Evolutionary conservation across 2,329 filamentous ascomycete species (phyloP).

Genomic region (Ophiostoma populinum): DNA sequence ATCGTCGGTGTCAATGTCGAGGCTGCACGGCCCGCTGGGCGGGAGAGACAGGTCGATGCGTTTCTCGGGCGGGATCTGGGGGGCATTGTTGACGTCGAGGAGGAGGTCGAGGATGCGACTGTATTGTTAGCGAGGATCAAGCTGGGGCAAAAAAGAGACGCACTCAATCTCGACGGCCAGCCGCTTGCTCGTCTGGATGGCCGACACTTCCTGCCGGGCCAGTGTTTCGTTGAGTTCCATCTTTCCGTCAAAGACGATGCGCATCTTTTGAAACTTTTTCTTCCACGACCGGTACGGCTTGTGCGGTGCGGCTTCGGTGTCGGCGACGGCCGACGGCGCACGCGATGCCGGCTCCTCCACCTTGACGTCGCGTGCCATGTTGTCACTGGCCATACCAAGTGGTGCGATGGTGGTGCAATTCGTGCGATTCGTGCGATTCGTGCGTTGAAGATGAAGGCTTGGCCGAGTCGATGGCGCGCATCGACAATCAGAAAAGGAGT

Average conservation of each 20-base stretch:
- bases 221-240: conserved; percentile 70
- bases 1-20: conserved; percentile 58
- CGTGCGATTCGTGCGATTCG: too few relatives aligned
- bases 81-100: conserved; percentile 71
- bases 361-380: conserved; percentile 22
- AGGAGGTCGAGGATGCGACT: conserved; percentile 82
- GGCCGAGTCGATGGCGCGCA: too few relatives aligned
- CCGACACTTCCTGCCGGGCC: conserved; percentile 66
- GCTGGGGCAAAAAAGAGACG: conserved; percentile 16
- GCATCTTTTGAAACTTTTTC: conserved; percentile 94
- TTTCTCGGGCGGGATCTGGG: conserved; percentile 57
- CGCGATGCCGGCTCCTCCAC: conserved; percentile 20
- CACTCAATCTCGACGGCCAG: conserved; percentile 89
- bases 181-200: conserved; percentile 62
- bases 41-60: conserved; percentile 51
- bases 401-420: background rate
- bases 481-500: too few relatives aligned
- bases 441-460: background rate
- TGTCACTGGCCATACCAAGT: conserved; percentile 16
- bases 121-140: conserved; percentile 11
- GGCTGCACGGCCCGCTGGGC: conserved; percentile 30
- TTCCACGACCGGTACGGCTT: conserved; percentile 50
- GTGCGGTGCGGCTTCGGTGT: conserved; percentile 21
- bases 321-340: conserved; percentile 16
- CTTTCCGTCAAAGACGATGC: conserved; percentile 56